Evolutionary conservation across 1,139 yeast species (phyloP).

Genomic region (Scheffersomyces quercinus): DNA sequence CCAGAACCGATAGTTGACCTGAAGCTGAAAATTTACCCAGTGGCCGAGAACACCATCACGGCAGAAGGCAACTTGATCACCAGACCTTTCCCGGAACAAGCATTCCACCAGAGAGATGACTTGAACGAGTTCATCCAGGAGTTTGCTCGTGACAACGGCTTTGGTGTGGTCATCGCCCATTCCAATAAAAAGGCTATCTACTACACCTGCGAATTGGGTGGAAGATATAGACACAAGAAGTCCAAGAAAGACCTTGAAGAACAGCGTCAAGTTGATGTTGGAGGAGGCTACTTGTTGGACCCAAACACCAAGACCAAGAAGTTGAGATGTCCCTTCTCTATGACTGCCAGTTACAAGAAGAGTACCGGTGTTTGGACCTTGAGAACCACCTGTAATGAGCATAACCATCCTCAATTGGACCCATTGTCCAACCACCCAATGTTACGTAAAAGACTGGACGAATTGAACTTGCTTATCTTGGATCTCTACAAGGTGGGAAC

Average conservation of each 20-base stretch:
- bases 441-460: constrained; percentile 56
- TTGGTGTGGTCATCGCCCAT: constrained; percentile 62
- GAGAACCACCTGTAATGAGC: constrained; percentile 56
- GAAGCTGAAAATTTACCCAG: constrained; percentile 49
- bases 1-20: constrained; percentile 50
- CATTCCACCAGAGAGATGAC: constrained; percentile 50
- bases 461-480: constrained; percentile 52
- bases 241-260: constrained; percentile 32
- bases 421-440: constrained; percentile 59
- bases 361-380: constrained; percentile 53
- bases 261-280: constrained; percentile 27
- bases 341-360: constrained; percentile 58
- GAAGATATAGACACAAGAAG: constrained; percentile 56
- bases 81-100: constrained; percentile 56
- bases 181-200: constrained; percentile 60
- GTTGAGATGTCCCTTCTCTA: constrained; percentile 57
- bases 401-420: constrained; percentile 60
- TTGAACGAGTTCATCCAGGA: constrained; percentile 57
- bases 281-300: constrained; percentile 41
- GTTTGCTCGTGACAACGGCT: constrained; percentile 59
- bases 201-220: constrained; percentile 63
- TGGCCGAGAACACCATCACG: constrained; percentile 47
- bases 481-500: constrained; percentile 58
- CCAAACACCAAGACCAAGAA: constrained; percentile 52
- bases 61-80: constrained; percentile 55